Conservation (phyloP, 345 rosid species). For the Salix udensis region DNA sequence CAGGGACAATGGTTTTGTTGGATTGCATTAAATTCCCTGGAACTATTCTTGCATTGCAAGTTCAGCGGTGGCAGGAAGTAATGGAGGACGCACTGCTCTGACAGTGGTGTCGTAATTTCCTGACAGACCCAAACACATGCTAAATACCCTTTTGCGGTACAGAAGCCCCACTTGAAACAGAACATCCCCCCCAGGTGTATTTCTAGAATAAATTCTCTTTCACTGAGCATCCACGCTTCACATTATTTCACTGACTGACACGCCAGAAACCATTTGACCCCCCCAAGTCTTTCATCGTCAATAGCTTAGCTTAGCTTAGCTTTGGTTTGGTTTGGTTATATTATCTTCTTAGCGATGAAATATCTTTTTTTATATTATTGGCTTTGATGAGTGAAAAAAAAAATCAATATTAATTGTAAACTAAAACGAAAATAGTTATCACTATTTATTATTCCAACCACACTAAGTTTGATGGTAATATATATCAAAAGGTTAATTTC, state of each 20-base stretch:
- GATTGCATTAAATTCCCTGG: conserved; percentile 26
- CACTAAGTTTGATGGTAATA: too few relatives aligned
- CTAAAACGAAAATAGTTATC: too few relatives aligned
- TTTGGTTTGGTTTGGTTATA: too few relatives aligned
- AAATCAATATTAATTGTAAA: too few relatives aligned
- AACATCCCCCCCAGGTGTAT: conserved; percentile 10
- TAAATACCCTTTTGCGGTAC: conserved; percentile 20
- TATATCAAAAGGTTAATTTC: too few relatives aligned
- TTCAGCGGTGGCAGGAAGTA: conserved; percentile 29
- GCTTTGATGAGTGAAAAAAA: too few relatives aligned
- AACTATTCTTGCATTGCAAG: conserved; percentile 34
- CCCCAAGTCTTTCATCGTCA: neutral
- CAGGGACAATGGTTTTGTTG: too few relatives aligned
- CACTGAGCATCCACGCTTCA: neutral
- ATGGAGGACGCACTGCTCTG: conserved; percentile 18
- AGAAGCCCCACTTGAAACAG: conserved; percentile 28
- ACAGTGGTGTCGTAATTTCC: conserved; percentile 23
- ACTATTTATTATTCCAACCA: too few relatives aligned
- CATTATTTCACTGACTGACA: neutral
- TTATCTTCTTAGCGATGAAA: too few relatives aligned
- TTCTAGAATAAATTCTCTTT: conserved; percentile 9
- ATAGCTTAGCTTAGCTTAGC: too few relatives aligned
- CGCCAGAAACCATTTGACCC: neutral
- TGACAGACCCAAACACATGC: conserved; percentile 43
- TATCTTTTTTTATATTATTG: too few relatives aligned